These are phyloP conservation scores for Hamamelis virginiana DNA, from an alignment of 164 flowering plant genomes.

Conservation along the genomic window DNA sequence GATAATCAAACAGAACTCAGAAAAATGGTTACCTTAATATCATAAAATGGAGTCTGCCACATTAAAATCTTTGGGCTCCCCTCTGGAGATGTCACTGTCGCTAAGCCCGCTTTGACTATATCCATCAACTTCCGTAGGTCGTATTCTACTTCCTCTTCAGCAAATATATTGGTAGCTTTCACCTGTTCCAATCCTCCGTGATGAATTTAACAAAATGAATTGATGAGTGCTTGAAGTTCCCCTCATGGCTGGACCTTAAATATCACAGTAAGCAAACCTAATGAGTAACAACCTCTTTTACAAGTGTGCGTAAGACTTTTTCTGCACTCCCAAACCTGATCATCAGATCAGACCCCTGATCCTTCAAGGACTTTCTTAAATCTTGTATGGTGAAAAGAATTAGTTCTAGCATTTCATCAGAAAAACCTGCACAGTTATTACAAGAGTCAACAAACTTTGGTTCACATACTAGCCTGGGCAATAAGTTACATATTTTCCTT, in stretches of 20 bases:
- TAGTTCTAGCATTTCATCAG: constrained; percentile 64
- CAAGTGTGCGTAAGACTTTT: constrained; percentile 43
- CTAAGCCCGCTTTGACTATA: constrained; percentile 40
- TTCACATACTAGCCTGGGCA: neutral
- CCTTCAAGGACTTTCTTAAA: constrained; percentile 48
- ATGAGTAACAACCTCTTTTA: constrained; percentile 51
- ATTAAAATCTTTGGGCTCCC: constrained; percentile 33
- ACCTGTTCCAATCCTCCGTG: constrained; percentile 49
- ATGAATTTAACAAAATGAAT: constrained; percentile 31
- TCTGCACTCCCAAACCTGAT: constrained; percentile 73
- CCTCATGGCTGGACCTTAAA: constrained; percentile 12
- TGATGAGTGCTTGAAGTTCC: constrained; percentile 12
- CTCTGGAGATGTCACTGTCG: constrained; percentile 15
- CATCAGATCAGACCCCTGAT: constrained; percentile 67
- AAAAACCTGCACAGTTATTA: constrained; percentile 46
- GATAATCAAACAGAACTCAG: neutral
- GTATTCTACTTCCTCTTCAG: constrained; percentile 81
- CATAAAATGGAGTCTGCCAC: constrained; percentile 75
- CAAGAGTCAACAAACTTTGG: neutral
- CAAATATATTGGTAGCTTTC: constrained; percentile 48
- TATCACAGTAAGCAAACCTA: constrained; percentile 18
- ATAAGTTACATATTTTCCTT: neutral
- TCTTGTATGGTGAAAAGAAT: constrained; percentile 61
- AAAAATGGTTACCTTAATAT: constrained; percentile 47
- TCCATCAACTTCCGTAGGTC: constrained; percentile 39